phyloP scores from a whole-genome alignment of 805 yeast species.

The Candida gorgasii region DNA sequence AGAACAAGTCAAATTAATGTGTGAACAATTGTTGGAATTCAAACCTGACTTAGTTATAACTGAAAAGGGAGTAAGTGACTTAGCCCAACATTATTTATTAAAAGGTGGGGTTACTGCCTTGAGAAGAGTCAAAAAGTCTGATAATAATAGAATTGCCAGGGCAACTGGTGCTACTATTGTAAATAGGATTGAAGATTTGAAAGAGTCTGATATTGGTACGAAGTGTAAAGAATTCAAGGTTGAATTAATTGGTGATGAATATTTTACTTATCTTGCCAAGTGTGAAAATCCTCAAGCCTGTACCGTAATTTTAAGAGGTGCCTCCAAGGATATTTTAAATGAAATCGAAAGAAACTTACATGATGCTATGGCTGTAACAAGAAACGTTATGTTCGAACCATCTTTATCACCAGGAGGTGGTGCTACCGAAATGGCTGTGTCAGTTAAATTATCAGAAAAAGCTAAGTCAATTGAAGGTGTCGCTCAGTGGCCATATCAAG shows the following conservation, averaged over 20 bases:
- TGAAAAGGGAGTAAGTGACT: constrained; percentile 96
- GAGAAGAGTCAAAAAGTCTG: constrained; percentile 93
- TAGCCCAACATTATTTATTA: constrained; percentile 94
- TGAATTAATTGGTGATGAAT: constrained; percentile 96
- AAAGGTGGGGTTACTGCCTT: constrained; percentile 92
- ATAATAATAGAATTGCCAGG: constrained; percentile 93
- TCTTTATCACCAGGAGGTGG: constrained; percentile 98
- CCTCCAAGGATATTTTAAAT: constrained; percentile 92
- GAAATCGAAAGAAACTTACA: constrained; percentile 96
- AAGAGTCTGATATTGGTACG: constrained; percentile 86
- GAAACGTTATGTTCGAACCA: constrained; percentile 94
- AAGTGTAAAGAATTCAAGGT: constrained; percentile 89
- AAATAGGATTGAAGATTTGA: constrained; percentile 90
- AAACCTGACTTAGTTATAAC: constrained; percentile 95
- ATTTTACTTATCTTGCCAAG: constrained; percentile 79
- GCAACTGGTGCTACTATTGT: constrained; percentile 98
- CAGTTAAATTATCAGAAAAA: constrained; percentile 82
- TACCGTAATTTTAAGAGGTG: constrained; percentile 90
- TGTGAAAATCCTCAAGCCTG: constrained; percentile 91
- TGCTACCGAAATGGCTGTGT: constrained; percentile 98
- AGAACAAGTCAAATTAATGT: constrained; percentile 87
- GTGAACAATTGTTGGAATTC: constrained; percentile 79
- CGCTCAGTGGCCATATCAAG: constrained; percentile 98
- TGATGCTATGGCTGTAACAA: constrained; percentile 97
- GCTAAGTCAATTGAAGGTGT: constrained; percentile 93